Conservation (phyloP, 192 early-diverging fungal species). For the Dimargaris cristalligena region DNA sequence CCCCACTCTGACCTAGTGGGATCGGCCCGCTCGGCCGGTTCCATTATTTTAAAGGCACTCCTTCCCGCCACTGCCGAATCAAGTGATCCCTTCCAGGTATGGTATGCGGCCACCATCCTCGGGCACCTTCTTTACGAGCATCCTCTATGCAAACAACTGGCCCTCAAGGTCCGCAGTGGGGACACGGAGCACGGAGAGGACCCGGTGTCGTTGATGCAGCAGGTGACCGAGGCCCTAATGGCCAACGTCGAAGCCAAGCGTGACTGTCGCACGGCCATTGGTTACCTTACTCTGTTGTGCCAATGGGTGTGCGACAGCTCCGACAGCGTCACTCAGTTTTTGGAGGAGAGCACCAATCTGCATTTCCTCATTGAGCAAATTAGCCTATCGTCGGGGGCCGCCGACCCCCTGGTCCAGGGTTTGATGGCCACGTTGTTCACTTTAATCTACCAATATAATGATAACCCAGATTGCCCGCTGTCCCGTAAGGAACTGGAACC, state of each 20-base stretch:
- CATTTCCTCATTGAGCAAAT: constrained; percentile 88
- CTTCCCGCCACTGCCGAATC: constrained; percentile 48
- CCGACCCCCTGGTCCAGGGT: constrained; percentile 78
- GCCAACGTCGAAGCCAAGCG: constrained; percentile 42
- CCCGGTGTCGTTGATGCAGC: constrained; percentile 72
- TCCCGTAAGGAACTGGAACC: constrained; percentile 51
- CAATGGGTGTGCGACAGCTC: constrained; percentile 77
- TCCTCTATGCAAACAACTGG: constrained; percentile 55
- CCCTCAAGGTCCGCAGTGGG: constrained; percentile 52
- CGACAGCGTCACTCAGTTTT: constrained; percentile 57
- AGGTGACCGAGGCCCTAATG: constrained; percentile 58
- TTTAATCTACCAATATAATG: constrained; percentile 75
- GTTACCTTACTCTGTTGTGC: constrained; percentile 61
- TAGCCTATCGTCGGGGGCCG: constrained; percentile 48
- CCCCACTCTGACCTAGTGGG: constrained; percentile 32
- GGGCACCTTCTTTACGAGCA: constrained; percentile 65
- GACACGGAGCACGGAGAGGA: constrained; percentile 62
- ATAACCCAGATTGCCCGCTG: constrained; percentile 60
- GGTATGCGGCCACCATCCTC: constrained; percentile 78
- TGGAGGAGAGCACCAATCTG: constrained; percentile 77
- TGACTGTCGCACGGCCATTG: constrained; percentile 56
- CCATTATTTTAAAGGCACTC: constrained; percentile 63
- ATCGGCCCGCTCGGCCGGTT: constrained; percentile 69
- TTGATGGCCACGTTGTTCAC: constrained; percentile 74
- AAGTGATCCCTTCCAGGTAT: constrained; percentile 66